phyloP scores from a whole-genome alignment of 2,329 filamentous ascomycete genomes.

The Cladosporium sp. region DNA sequence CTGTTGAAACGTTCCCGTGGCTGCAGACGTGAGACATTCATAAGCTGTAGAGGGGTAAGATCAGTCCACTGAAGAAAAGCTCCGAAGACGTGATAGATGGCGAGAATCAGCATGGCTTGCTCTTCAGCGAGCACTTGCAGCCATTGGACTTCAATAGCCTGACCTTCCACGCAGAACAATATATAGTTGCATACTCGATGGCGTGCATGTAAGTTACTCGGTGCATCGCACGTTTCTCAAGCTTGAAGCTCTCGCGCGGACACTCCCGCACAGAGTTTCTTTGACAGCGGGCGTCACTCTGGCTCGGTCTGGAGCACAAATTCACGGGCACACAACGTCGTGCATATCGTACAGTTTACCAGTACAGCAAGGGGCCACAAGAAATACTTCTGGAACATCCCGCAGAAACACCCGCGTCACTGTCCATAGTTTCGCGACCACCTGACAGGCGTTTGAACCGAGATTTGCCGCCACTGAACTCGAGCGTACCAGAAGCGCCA shows the following conservation, averaged over 20 bases:
- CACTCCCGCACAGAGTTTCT: no score
- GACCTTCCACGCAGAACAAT: no score
- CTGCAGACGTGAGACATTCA: constrained; percentile 8
- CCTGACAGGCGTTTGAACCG: constrained; percentile 3
- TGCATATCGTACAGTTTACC: constrained; percentile 2
- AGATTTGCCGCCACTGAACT: not conserved
- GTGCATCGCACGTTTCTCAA: no score
- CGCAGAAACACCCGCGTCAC: not conserved
- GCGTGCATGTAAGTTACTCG: no score
- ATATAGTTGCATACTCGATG: no score
- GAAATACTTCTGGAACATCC: constrained; percentile 8
- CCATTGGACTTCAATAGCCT: no score
- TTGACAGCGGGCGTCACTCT: no score
- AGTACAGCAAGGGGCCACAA: not conserved
- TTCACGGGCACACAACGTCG: constrained; percentile 2
- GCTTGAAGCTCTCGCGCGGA: no score
- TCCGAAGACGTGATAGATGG: no score
- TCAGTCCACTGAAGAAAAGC: not conserved
- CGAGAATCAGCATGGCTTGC: no score
- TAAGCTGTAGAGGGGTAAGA: not conserved
- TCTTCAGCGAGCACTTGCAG: no score
- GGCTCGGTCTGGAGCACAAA: not conserved
- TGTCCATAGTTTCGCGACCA: not conserved
- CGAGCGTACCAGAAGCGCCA: constrained; percentile 5
- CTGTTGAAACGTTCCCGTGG: not conserved